These are phyloP conservation scores for Meira nashicola DNA, from an alignment of 1,284 basidiomycete genomes.

Conservation along the genomic window DNA sequence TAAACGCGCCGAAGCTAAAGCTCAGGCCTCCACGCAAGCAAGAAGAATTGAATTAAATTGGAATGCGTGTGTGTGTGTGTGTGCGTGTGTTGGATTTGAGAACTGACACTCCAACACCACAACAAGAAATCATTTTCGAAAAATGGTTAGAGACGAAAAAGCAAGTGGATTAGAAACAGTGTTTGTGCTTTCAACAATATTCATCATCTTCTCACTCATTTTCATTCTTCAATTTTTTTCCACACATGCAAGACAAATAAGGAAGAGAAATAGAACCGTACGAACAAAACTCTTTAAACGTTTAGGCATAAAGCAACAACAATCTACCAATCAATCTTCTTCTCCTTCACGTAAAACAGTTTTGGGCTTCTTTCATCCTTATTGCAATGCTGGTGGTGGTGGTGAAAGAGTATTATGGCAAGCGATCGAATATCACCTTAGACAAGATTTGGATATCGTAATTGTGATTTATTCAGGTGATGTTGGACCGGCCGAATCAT, in stretches of 20 bases:
- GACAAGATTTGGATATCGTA: constrained; percentile 66
- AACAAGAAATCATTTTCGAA: too few relatives aligned
- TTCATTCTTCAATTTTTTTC: constrained; percentile 11
- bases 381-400: constrained; percentile 94
- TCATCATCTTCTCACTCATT: neutral
- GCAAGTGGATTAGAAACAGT: neutral
- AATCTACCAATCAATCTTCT: neutral
- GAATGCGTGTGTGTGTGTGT: too few relatives aligned
- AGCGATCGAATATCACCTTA: constrained; percentile 74
- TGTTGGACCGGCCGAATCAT: constrained; percentile 4
- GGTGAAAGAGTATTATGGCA: constrained; percentile 96
- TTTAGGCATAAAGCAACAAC: neutral
- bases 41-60: too few relatives aligned
- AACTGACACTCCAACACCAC: too few relatives aligned
- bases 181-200: neutral
- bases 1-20: too few relatives aligned
- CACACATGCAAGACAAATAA: constrained; percentile 3
- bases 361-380: constrained; percentile 85
- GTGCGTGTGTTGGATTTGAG: too few relatives aligned
- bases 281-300: constrained; percentile 7
- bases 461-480: constrained; percentile 80
- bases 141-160: neutral
- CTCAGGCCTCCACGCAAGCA: too few relatives aligned
- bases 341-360: constrained; percentile 16
- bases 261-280: constrained; percentile 9